Evolutionary conservation across 2,329 filamentous ascomycete genomes (phyloP), one percentile per base, ranked within the genome.

Genomic region (Mycosphaerelloides madeirae): DNA sequence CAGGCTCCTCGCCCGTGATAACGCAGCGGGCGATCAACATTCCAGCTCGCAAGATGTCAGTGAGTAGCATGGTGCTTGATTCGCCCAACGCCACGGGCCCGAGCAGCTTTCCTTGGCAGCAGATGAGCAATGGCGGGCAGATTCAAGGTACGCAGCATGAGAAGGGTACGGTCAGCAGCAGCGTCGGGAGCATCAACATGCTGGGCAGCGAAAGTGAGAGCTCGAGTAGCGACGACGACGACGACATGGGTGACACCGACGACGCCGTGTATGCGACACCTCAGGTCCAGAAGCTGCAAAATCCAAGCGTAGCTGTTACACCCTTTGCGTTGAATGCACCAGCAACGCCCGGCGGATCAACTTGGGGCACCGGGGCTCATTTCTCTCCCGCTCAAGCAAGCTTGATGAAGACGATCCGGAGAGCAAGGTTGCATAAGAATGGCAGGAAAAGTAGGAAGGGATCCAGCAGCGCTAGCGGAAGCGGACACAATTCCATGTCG

Each of bases 1-100:
- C 90, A 3, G 89, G 95, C 64, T 93, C 88, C 0, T 96, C 90
- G 1, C 93, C 93, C 1, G 90, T 84, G 11, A 83, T 93, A 43
- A 82, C 83, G 41, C 83, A 84, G 31, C 81, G 85, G 51, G 76
- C 75, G 2, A 73, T 83, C 62, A 73, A 72, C 46, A 82, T 83
- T 42, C 79, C 80, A 22, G 44, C 43, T 3, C 68, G 72, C 31
- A 78, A 75, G 44, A 58, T 67, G 20, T 67, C 63, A 19, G 55
- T 65, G 13, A 62, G 58, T 40, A 64, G 61, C 37, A 69, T 65
- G 57, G 58, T 65, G 33, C 65, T 77, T 49, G 85, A 89, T 53
- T 84, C 83, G 3, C 83, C 84, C 14, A 83, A 80, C 42, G 68
- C 75, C 38, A 49, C 41, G 29, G 50, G 48, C 11, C 52, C 43